Evolutionary conservation across 2,329 filamentous ascomycete species (phyloP).

Genomic region (Diaporthe vexans): DNA sequence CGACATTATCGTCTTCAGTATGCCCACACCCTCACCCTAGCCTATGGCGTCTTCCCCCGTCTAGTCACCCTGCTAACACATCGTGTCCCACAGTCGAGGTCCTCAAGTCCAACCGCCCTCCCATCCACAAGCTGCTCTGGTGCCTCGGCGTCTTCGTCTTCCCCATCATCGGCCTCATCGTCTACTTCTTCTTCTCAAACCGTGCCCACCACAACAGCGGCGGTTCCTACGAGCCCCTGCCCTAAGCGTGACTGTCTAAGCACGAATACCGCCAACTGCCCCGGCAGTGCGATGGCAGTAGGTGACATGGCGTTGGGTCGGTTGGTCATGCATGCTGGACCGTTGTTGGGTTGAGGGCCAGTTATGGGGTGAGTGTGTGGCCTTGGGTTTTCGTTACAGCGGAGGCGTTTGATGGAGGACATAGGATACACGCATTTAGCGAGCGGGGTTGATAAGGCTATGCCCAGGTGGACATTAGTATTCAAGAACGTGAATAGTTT

Average conservation of each 20-base stretch:
- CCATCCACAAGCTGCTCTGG: constrained; percentile 72
- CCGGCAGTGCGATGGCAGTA: not conserved
- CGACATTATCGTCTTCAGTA: constrained; percentile 75
- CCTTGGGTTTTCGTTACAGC: not conserved
- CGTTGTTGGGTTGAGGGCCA: not conserved
- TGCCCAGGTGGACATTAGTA: not conserved
- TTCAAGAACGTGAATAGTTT: not conserved
- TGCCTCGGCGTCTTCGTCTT: constrained; percentile 75
- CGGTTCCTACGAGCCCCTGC: constrained; percentile 67
- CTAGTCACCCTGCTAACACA: constrained; percentile 11
- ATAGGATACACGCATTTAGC: not conserved
- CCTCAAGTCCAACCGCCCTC: constrained; percentile 72
- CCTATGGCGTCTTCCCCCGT: too few relatives aligned
- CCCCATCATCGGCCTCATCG: constrained; percentile 71
- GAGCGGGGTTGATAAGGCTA: not conserved
- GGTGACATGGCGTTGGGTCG: not conserved
- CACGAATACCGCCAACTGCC: not conserved
- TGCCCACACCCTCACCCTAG: constrained; percentile 46
- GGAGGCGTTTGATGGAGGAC: not conserved
- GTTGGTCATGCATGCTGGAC: too few relatives aligned
- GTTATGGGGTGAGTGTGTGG: not conserved
- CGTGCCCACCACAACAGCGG: constrained; percentile 67
- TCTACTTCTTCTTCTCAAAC: constrained; percentile 77
- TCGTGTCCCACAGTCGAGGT: constrained; percentile 66
- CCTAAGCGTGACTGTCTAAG: constrained; percentile 32